A percentile compares a stretch with the other conserved stretches of the same genome.
phyloP scores from a whole-genome alignment of 2,329 filamentous ascomycete genomes.

The Xylaria sp. region DNA sequence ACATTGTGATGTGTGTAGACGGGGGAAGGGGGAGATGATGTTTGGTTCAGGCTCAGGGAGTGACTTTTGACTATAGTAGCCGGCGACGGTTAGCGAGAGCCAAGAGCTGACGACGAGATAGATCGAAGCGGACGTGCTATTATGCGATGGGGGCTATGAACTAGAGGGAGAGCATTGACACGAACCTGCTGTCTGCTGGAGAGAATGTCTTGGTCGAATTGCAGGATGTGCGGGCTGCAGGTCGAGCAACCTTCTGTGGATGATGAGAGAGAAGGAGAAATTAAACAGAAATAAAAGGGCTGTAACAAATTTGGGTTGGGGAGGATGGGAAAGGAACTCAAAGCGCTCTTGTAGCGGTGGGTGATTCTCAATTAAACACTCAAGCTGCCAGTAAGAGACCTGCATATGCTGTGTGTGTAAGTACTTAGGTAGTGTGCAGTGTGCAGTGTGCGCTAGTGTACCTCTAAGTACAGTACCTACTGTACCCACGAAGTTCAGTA shows the following conservation, averaged over 20 bases:
- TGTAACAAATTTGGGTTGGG: constrained; percentile 14
- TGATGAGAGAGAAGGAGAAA: not conserved
- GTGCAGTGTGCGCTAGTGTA: not conserved
- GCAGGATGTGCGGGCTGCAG: not conserved
- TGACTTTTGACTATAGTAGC: not conserved
- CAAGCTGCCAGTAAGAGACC: constrained; percentile 6
- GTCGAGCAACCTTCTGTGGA: not conserved
- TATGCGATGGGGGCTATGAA: not conserved
- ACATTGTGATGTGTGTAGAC: constrained; percentile 33
- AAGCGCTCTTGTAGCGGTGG: constrained; percentile 15
- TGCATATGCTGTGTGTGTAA: no score
- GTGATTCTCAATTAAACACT: constrained; percentile 21
- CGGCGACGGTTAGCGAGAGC: constrained; percentile 1
- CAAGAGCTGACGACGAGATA: not conserved
- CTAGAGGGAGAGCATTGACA: not conserved
- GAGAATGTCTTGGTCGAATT: not conserved
- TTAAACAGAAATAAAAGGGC: constrained; percentile 6
- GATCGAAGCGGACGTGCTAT: not conserved
- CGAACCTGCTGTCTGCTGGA: constrained; percentile 1
- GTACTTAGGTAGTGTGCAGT: no score
- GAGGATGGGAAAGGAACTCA: constrained; percentile 3
- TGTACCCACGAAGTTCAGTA: no score
- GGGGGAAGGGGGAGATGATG: not conserved
- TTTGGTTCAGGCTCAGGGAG: not conserved
- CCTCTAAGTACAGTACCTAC: no score